Conservation (phyloP, 1,284 basidiomycete genomes). For the Malassezia restricta region DNA sequence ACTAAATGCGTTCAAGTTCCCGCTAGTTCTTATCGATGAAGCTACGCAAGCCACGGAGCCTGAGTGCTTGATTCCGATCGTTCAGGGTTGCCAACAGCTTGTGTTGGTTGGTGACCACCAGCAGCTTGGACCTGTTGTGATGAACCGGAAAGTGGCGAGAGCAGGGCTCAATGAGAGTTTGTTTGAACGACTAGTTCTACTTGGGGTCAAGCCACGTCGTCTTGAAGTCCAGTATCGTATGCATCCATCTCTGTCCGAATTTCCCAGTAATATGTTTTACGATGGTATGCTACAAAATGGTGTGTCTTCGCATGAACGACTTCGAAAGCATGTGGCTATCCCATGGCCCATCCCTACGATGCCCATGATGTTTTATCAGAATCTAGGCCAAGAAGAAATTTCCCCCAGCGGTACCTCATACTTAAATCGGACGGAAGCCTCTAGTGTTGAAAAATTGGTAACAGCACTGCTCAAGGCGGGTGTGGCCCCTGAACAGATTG, state of each 20-base stretch:
- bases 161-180: conserved; percentile 94
- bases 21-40: conserved; percentile 95
- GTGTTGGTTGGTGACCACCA: conserved; percentile 89
- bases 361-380: conserved; percentile 99
- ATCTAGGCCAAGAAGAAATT: conserved; percentile 96
- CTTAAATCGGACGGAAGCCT: conserved; percentile 95
- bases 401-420: conserved; percentile 96
- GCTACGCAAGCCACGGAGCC: conserved; percentile 97
- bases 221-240: conserved; percentile 99
- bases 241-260: conserved; percentile 98
- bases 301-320: conserved; percentile 90
- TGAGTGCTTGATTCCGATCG: conserved; percentile 97
- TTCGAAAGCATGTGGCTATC: conserved; percentile 95
- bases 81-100: conserved; percentile 95
- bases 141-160: conserved; percentile 99
- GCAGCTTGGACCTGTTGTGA: conserved; percentile 97
- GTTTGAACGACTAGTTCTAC: conserved; percentile 88
- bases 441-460: conserved; percentile 98
- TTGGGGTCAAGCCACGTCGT: conserved; percentile 90
- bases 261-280: conserved; percentile 99
- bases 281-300: conserved; percentile 98
- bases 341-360: conserved; percentile 96
- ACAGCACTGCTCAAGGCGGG: conserved; percentile 99
- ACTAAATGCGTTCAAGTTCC: conserved; percentile 89
- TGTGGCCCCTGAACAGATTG: conserved; percentile 85